phyloP scores from a whole-genome alignment of 345 rosid species.

The Hibiscus syriacus region DNA sequence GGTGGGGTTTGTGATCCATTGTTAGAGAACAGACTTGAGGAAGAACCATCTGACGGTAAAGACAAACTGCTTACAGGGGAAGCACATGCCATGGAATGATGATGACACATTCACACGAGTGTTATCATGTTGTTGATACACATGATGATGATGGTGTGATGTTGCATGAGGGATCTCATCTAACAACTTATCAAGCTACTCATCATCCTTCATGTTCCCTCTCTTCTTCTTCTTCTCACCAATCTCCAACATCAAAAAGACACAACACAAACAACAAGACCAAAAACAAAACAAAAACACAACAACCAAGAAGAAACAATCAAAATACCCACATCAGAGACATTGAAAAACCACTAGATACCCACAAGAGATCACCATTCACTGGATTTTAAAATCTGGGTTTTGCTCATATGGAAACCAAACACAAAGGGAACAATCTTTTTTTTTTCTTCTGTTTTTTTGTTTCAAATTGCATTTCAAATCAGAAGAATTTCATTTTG shows the following conservation, averaged over 20 bases:
- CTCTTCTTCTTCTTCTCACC: slow-evolving; percentile 4
- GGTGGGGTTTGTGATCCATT: slow-evolving; percentile 30
- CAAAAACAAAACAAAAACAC: neutral
- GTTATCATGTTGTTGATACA: neutral
- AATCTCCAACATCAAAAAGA: slow-evolving; percentile 4
- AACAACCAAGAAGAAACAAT: neutral
- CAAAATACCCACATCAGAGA: too few species aligned
- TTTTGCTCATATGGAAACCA: slow-evolving; percentile 6
- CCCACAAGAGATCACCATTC: slow-evolving; percentile 20
- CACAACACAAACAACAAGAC: neutral
- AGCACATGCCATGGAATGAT: slow-evolving; percentile 3
- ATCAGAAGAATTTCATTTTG: slow-evolving; percentile 2
- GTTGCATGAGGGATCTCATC: slow-evolving; percentile 23
- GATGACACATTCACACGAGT: slow-evolving; percentile 9
- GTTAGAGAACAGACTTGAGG: slow-evolving; percentile 30
- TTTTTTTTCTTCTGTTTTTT: neutral
- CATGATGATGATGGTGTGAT: slow-evolving; percentile 8
- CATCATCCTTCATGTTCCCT: slow-evolving; percentile 13
- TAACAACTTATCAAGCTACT: slow-evolving; percentile 20
- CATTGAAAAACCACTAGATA: slow-evolving; percentile 2
- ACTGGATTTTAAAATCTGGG: slow-evolving; percentile 10
- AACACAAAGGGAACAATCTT: neutral
- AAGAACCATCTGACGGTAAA: slow-evolving; percentile 24
- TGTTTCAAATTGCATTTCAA: slow-evolving; percentile 6
- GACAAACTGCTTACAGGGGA: slow-evolving; percentile 28